Base-by-base conservation (phyloP, 768 basidiomycete species). In the Rhizopogon roseolus region DNA sequence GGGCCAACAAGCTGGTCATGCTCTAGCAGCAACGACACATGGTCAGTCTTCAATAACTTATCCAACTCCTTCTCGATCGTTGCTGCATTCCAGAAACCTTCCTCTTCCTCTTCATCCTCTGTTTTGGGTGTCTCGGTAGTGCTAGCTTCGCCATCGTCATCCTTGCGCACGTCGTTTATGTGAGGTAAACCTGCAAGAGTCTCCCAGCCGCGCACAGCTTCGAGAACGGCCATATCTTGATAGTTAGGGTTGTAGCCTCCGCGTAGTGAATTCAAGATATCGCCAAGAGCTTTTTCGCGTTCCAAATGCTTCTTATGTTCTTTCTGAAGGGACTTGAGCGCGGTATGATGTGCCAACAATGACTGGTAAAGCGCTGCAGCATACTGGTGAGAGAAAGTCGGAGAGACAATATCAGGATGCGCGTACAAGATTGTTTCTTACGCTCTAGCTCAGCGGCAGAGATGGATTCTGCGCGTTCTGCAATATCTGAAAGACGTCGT, bases 141-240 rank as follows among this genome's bases (percentile, higher is more conserved):
- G 34, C 64, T 58, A 10, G 66, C 65, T 22, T 70, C 72, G 48
- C 69, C 71, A 14, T 72, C 71, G 7, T 77, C 64, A 16, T 61
- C 79, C 61, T 84, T 83, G 27, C 75, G 79, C 7, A 80, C 77
- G 45, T 89, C 85, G 57, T 85, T 84, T 64, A 88, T 85, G 53
- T 87, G 87, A 2, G 85, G 85, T 17, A 89, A 69, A 1, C 80
- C 79, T 11, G 86, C 84, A 7, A 85, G 76, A 41, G 79, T 84
- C 65, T 93, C 90, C 86, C 91, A 98, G 13, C 94, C 95, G 44
- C 93, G 85, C 14, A 98, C 94, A 16, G 96, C 95, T 60, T 96
- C 95, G 28, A 97, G 81, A 45, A 98, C 96, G 2, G 93, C 94
- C 96, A 99, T 98, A 66, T 99, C 96, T 67, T 98, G 95, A 71